A percentile compares a stretch with the other conserved stretches of the same genome.
phyloP scores from a whole-genome alignment of 108 stramenopile genomes.

The Bacterosira constricta region DNA sequence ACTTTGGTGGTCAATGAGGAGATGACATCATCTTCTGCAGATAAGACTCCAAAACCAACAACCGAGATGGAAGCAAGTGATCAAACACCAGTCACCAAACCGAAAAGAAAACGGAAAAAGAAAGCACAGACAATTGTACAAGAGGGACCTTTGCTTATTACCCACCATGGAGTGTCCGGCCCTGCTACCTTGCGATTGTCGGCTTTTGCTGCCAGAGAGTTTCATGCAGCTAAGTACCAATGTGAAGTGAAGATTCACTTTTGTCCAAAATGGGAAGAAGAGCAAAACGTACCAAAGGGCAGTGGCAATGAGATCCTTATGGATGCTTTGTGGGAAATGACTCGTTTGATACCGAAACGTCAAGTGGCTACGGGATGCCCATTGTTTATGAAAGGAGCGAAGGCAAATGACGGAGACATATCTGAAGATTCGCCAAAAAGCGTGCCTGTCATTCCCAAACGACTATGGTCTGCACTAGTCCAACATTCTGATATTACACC shows the following conservation, averaged over 20 bases:
- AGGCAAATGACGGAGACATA: slow-evolving; percentile 29
- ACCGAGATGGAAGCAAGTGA: not conserved
- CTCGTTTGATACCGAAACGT: slow-evolving; percentile 48
- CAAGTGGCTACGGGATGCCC: slow-evolving; percentile 70
- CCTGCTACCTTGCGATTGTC: slow-evolving; percentile 90
- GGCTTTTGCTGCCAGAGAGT: slow-evolving; percentile 91
- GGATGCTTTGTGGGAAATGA: slow-evolving; percentile 52
- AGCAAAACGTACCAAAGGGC: slow-evolving; percentile 8
- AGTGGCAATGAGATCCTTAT: slow-evolving; percentile 19
- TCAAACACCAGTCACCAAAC: slow-evolving; percentile 1
- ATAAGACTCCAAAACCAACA: not conserved
- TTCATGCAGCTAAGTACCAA: slow-evolving; percentile 69
- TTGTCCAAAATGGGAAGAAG: slow-evolving; percentile 49
- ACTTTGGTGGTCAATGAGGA: slow-evolving; percentile 45
- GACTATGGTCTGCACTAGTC: slow-evolving; percentile 78
- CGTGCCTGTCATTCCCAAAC: slow-evolving; percentile 65
- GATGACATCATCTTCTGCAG: slow-evolving; percentile 10
- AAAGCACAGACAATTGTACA: slow-evolving; percentile 38
- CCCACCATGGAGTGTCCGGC: slow-evolving; percentile 92
- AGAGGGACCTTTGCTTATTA: slow-evolving; percentile 91
- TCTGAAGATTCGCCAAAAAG: slow-evolving; percentile 39
- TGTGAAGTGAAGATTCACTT: slow-evolving; percentile 67
- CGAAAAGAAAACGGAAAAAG: slow-evolving; percentile 47
- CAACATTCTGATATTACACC: slow-evolving; percentile 51
- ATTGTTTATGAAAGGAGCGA: slow-evolving; percentile 53